Percentiles rank a stretch among this genome's conserved stretches.
These are phyloP conservation scores for Butyriboletus loyo DNA, from an alignment of 768 basidiomycete species.

Conservation along the genomic window DNA sequence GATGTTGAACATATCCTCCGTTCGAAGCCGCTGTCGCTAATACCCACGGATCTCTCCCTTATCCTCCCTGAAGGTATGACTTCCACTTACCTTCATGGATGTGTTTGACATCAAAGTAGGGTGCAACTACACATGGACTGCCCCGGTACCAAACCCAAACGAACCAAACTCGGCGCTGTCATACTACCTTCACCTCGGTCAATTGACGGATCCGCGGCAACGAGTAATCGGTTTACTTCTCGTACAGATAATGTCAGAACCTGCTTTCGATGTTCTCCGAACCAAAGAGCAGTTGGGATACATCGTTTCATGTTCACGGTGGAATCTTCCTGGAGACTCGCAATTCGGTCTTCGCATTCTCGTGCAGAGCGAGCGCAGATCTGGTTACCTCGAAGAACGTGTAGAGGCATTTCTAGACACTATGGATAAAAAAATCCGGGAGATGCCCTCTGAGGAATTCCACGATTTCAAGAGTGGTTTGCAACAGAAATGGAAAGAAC, in stretches of 20 bases:
- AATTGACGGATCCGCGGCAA: slow-evolving; percentile 54
- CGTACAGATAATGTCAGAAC: slow-evolving; percentile 84
- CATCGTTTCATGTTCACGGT: slow-evolving; percentile 64
- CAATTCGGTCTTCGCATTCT: slow-evolving; percentile 78
- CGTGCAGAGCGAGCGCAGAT: slow-evolving; percentile 83
- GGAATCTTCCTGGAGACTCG: slow-evolving; percentile 59
- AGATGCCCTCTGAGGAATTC: slow-evolving; percentile 73
- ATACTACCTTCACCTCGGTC: slow-evolving; percentile 82
- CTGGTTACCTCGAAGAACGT: slow-evolving; percentile 79
- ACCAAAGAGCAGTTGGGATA: slow-evolving; percentile 97
- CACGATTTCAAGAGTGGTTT: slow-evolving; percentile 73
- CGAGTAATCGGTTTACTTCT: slow-evolving; percentile 73
- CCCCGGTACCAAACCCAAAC: slow-evolving; percentile 73
- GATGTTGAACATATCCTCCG: slow-evolving; percentile 66
- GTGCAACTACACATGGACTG: slow-evolving; percentile 64
- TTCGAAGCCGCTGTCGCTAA: slow-evolving; percentile 41
- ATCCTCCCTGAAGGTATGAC: slow-evolving; percentile 66
- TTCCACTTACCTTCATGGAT: background rate
- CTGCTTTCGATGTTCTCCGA: slow-evolving; percentile 85
- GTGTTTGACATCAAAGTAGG: slow-evolving; percentile 40
- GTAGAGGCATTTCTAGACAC: slow-evolving; percentile 83
- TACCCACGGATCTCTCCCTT: slow-evolving; percentile 47
- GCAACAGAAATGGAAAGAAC: slow-evolving; percentile 80
- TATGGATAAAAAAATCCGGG: slow-evolving; percentile 65
- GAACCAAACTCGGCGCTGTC: slow-evolving; percentile 85